Evolutionary conservation across 805 yeast species (phyloP).

Genomic region (Kazachstania kunashirensis): DNA sequence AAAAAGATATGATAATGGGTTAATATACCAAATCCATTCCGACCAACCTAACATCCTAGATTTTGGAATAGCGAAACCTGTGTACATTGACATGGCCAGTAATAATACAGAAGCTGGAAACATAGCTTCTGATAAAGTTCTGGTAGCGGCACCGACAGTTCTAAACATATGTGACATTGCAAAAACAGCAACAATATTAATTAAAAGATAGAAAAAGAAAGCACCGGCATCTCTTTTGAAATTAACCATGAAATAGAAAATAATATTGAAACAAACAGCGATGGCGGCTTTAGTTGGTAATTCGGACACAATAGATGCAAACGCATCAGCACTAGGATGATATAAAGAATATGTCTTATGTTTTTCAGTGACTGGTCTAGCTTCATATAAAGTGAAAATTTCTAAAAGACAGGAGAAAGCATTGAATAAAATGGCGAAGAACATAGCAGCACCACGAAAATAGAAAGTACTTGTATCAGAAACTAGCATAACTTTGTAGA

Average conservation of each 20-base stretch:
- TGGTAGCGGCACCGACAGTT: slow-evolving; percentile 34
- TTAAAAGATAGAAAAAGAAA: slow-evolving; percentile 44
- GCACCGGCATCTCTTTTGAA: slow-evolving; percentile 44
- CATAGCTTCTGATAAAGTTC: slow-evolving; percentile 35
- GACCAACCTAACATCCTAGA: slow-evolving; percentile 39
- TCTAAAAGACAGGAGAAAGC: slow-evolving; percentile 54
- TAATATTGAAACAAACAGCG: slow-evolving; percentile 38
- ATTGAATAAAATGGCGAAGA: slow-evolving; percentile 52
- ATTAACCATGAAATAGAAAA: slow-evolving; percentile 45
- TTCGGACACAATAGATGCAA: slow-evolving; percentile 53
- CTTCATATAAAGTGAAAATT: slow-evolving; percentile 41
- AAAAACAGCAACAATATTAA: slow-evolving; percentile 36
- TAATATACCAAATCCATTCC: slow-evolving; percentile 37
- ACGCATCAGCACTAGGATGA: slow-evolving; percentile 55
- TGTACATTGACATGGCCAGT: slow-evolving; percentile 31
- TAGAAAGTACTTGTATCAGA: slow-evolving; percentile 37
- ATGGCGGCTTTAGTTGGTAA: slow-evolving; percentile 41
- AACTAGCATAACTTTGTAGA: slow-evolving; percentile 10
- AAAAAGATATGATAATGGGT: slow-evolving; percentile 36
- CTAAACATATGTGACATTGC: slow-evolving; percentile 47
- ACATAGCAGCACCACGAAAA: slow-evolving; percentile 50
- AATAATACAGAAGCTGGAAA: slow-evolving; percentile 36
- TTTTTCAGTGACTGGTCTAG: slow-evolving; percentile 49
- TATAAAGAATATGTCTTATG: slow-evolving; percentile 50
- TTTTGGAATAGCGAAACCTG: slow-evolving; percentile 38